Conservation (phyloP, 768 basidiomycete species). For the Kwoniella botswanensis region DNA sequence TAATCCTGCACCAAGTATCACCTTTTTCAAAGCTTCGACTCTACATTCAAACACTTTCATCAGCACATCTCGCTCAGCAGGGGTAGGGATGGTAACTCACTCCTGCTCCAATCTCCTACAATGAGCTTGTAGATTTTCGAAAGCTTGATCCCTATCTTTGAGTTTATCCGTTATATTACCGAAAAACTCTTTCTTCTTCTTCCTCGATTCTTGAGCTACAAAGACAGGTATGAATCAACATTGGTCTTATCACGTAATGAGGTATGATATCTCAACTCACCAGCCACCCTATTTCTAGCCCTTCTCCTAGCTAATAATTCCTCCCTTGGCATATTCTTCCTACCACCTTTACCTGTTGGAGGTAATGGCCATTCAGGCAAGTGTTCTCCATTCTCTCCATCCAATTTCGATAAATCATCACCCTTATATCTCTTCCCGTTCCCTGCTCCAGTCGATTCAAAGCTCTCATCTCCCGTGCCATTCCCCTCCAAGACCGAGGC, state of each 20-base stretch:
- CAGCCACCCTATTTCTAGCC: conserved; percentile 37
- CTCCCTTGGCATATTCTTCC: conserved; percentile 40
- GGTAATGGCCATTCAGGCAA: conserved; percentile 33
- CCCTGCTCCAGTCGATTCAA: background rate
- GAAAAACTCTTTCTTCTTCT: conserved; percentile 36
- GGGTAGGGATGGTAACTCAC: conserved; percentile 14
- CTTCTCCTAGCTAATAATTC: conserved; percentile 38
- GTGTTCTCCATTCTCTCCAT: conserved; percentile 5
- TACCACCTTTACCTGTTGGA: conserved; percentile 29
- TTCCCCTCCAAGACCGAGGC: conserved; percentile 6
- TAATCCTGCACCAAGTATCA: conserved; percentile 22
- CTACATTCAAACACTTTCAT: background rate
- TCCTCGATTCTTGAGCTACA: conserved; percentile 31
- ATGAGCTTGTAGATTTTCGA: conserved; percentile 17
- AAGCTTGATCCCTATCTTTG: conserved; percentile 20
- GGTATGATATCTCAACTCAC: conserved; percentile 20
- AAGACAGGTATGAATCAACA: background rate
- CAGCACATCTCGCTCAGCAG: background rate
- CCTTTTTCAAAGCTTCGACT: conserved; percentile 22
- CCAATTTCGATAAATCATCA: background rate
- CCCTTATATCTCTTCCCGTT: conserved; percentile 10
- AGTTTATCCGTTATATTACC: conserved; percentile 24
- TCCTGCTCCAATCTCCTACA: conserved; percentile 27
- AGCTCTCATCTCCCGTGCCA: conserved; percentile 17
- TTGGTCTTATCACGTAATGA: no score